These are phyloP conservation scores for Dryadomyces sulphureus DNA, from an alignment of 2,329 filamentous ascomycete species.

Conservation along the genomic window DNA sequence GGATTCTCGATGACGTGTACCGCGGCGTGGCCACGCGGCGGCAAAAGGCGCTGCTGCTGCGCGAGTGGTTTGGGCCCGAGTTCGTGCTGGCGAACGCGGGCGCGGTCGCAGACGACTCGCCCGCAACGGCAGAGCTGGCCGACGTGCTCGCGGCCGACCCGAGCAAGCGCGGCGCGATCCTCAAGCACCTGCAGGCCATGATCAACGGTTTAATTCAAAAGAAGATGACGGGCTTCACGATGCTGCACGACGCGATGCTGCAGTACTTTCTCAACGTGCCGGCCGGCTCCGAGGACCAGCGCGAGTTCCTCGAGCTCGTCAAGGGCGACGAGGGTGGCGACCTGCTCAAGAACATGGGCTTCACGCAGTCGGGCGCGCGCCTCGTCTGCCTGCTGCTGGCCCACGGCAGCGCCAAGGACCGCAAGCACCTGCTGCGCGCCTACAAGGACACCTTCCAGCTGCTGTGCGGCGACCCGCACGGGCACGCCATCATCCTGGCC, in stretches of 20 bases:
- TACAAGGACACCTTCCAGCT: constrained; percentile 82
- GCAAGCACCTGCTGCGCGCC: constrained; percentile 69
- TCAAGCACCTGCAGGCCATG: constrained; percentile 71
- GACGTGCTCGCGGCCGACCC: constrained; percentile 62
- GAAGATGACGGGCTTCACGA: constrained; percentile 91
- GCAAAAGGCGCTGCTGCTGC: constrained; percentile 71
- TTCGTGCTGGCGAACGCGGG: constrained; percentile 54
- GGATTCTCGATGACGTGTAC: constrained; percentile 97
- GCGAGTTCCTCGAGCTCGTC: constrained; percentile 76
- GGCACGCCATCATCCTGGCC: constrained; percentile 67
- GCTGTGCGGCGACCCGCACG: constrained; percentile 69
- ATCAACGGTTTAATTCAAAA: constrained; percentile 93
- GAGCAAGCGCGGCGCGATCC: constrained; percentile 74
- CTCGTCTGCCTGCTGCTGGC: constrained; percentile 72
- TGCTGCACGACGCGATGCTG: constrained; percentile 95
- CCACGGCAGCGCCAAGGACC: constrained; percentile 78
- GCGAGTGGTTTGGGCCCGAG: constrained; percentile 94
- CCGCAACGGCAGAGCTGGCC: constrained; percentile 52
- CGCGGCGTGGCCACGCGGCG: constrained; percentile 70
- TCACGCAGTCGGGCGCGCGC: constrained; percentile 76
- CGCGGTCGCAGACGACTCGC: constrained; percentile 18
- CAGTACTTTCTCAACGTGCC: constrained; percentile 82
- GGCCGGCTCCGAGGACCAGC: constrained; percentile 64
- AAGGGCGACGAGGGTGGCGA: constrained; percentile 88
- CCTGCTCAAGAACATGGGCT: constrained; percentile 86